Conservation (phyloP, 192 early-diverging fungal genomes). For the Obelidium mucronatum region DNA sequence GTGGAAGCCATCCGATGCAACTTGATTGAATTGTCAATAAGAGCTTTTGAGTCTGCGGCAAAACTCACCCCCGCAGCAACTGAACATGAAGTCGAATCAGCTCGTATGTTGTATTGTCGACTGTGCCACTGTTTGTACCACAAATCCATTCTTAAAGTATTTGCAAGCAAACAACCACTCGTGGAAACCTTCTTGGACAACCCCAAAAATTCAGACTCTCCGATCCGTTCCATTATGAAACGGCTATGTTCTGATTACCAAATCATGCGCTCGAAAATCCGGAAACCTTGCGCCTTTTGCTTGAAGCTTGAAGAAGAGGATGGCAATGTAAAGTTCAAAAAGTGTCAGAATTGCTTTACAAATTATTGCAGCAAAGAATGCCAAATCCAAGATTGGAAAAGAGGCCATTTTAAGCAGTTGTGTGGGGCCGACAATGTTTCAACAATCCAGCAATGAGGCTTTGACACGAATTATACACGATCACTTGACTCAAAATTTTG, state of each 20-base stretch:
- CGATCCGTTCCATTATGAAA: neutral
- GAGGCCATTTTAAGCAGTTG: neutral
- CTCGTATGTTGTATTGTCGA: neutral
- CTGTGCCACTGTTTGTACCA: neutral
- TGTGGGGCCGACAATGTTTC: neutral
- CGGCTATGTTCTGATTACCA: neutral
- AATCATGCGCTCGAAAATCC: neutral
- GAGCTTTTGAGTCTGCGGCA: neutral
- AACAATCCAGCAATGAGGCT: no score
- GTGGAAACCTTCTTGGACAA: neutral
- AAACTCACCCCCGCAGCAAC: neutral
- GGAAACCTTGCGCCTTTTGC: neutral
- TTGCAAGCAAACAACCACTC: neutral
- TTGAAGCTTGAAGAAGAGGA: neutral
- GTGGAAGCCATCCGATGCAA: neutral
- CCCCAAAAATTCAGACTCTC: neutral
- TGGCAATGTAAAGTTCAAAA: neutral
- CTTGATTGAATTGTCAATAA: neutral
- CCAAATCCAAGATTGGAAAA: neutral
- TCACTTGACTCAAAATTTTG: no score
- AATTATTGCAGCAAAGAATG: neutral
- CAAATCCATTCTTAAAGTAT: neutral
- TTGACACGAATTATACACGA: no score
- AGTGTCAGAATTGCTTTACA: neutral
- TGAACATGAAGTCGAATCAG: neutral